Conservation (phyloP, 495 filamentous ascomycete species). For the Glutinoglossum americanum region DNA sequence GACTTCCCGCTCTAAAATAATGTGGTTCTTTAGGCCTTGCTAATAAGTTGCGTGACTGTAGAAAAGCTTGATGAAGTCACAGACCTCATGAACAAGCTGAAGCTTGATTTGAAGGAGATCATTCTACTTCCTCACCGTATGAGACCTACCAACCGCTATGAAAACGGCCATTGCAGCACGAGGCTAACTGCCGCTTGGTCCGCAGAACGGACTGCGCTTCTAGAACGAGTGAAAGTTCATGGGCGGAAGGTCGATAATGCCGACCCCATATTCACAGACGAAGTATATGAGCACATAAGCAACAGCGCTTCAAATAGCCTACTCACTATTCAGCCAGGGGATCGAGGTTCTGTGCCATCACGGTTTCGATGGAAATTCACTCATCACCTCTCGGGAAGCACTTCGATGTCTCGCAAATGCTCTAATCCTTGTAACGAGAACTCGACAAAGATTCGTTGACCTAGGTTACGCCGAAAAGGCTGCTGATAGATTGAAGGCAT, state of each 20-base stretch:
- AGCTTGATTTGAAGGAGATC: slow-evolving; percentile 32
- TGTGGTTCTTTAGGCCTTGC: neutral
- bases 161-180: neutral
- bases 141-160: slow-evolving; percentile 9
- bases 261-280: slow-evolving; percentile 58
- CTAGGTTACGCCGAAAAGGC: slow-evolving; percentile 49
- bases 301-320: neutral
- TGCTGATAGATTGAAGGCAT: slow-evolving; percentile 46
- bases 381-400: slow-evolving; percentile 48
- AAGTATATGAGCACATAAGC: slow-evolving; percentile 24
- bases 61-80: slow-evolving; percentile 44
- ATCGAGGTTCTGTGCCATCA: slow-evolving; percentile 49
- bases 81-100: slow-evolving; percentile 32
- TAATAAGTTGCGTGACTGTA: slow-evolving; percentile 11
- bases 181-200: slow-evolving; percentile 4
- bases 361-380: slow-evolving; percentile 39
- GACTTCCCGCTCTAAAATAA: no score
- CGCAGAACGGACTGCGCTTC: slow-evolving; percentile 35
- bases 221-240: slow-evolving; percentile 61
- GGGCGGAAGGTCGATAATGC: slow-evolving; percentile 49
- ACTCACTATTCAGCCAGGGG: slow-evolving; percentile 29
- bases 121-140: slow-evolving; percentile 34
- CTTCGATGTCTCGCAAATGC: slow-evolving; percentile 77
- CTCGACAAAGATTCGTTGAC: slow-evolving; percentile 64
- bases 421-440: slow-evolving; percentile 44